Conservation (phyloP, 495 filamentous ascomycete genomes). For the Achaetomiella virescens region DNA sequence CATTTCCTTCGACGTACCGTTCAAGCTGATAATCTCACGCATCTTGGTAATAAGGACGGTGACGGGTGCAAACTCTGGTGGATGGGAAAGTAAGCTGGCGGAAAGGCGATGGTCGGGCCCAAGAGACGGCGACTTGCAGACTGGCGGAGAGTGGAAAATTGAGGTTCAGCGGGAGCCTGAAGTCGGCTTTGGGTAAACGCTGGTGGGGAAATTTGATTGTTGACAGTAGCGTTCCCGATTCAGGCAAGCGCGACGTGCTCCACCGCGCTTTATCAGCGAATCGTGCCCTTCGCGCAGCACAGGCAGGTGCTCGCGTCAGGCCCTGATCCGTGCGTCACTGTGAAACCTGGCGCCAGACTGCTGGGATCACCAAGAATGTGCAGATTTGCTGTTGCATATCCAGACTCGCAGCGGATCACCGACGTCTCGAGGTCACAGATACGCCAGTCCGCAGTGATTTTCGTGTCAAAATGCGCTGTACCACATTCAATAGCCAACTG, state of each 20-base stretch:
- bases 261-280: slow-evolving; percentile 23
- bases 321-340: neutral
- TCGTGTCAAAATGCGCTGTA: neutral
- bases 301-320: slow-evolving; percentile 4
- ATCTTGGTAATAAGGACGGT: slow-evolving; percentile 51
- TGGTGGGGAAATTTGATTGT: slow-evolving; percentile 37
- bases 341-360: neutral
- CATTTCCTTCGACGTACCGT: slow-evolving; percentile 62
- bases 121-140: slow-evolving; percentile 17
- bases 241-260: slow-evolving; percentile 25
- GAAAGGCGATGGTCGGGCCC: slow-evolving; percentile 10
- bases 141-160: slow-evolving; percentile 30
- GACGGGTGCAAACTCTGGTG: slow-evolving; percentile 12
- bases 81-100: slow-evolving; percentile 16
- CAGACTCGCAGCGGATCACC: neutral
- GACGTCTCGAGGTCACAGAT: no score
- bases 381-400: no score
- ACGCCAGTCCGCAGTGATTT: no score
- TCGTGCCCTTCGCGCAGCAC: slow-evolving; percentile 3
- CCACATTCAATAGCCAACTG: neutral
- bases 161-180: slow-evolving; percentile 30
- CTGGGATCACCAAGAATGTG: neutral
- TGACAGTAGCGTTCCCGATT: slow-evolving; percentile 29
- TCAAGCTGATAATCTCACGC: slow-evolving; percentile 99
- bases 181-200: slow-evolving; percentile 16